These are phyloP conservation scores for Aaosphaeria arxii DNA, from an alignment of 2,329 filamentous ascomycete genomes.

Conservation along the genomic window DNA sequence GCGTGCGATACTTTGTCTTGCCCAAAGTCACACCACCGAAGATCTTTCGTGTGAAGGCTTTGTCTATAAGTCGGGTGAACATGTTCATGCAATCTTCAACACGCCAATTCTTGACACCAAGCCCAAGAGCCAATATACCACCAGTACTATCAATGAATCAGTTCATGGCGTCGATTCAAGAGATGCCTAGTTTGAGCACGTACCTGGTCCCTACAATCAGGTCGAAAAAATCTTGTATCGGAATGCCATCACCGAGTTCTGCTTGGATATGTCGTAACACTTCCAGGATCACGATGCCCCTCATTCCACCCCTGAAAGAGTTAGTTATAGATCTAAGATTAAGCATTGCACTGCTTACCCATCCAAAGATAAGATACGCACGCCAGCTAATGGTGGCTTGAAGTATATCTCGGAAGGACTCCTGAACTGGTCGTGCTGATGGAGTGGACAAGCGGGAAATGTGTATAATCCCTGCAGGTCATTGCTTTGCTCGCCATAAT, in stretches of 20 bases:
- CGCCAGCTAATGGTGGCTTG: slow-evolving; percentile 3
- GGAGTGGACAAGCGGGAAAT: neutral
- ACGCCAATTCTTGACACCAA: slow-evolving; percentile 38
- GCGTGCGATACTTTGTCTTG: slow-evolving; percentile 24
- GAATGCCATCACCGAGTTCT: slow-evolving; percentile 36
- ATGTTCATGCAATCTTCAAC: slow-evolving; percentile 39
- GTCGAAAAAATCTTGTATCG: slow-evolving; percentile 49
- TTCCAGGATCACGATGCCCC: slow-evolving; percentile 46
- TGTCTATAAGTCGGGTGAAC: slow-evolving; percentile 38
- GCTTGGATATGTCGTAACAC: slow-evolving; percentile 42
- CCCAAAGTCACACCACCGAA: slow-evolving; percentile 11
- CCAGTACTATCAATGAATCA: slow-evolving; percentile 36
- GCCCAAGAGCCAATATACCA: slow-evolving; percentile 44
- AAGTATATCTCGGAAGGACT: neutral
- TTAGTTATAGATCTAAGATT: neutral
- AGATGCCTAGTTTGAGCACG: neutral
- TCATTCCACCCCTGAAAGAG: slow-evolving; percentile 39
- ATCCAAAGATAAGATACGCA: neutral
- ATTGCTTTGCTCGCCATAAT: neutral
- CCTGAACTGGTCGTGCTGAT: neutral
- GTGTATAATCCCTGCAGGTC: neutral
- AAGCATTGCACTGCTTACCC: slow-evolving; percentile 2
- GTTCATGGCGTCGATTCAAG: neutral
- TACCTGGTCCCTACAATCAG: slow-evolving; percentile 38
- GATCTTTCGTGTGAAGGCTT: slow-evolving; percentile 38